Percentiles rank a stretch among this genome's conserved stretches.
phyloP scores from a whole-genome alignment of 1,284 basidiomycete genomes.

The Puccinia hordei region DNA sequence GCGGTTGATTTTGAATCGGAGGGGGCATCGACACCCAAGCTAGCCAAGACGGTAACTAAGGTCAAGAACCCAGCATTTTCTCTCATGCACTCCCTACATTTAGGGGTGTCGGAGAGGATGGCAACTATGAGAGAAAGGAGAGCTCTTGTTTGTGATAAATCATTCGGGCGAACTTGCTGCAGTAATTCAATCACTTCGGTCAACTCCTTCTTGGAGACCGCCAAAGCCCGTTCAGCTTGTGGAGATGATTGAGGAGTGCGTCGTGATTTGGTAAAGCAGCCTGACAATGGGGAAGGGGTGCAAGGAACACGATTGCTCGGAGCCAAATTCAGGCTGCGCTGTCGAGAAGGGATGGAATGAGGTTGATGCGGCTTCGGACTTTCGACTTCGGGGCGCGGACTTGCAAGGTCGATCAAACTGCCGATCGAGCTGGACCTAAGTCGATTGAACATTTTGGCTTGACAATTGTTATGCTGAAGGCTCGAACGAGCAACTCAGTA shows the following conservation, averaged over 20 bases:
- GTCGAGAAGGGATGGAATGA: slow-evolving; percentile 11
- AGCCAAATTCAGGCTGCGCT: slow-evolving; percentile 20
- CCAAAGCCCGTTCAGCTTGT: slow-evolving; percentile 34
- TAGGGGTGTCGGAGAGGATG: slow-evolving; percentile 40
- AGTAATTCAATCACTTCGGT: slow-evolving; percentile 44
- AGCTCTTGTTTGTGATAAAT: slow-evolving; percentile 47
- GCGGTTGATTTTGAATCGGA: slow-evolving; percentile 12
- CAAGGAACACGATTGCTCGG: slow-evolving; percentile 6
- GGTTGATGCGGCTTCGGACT: not conserved
- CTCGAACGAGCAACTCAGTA: too few species aligned
- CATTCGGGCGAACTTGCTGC: slow-evolving; percentile 42
- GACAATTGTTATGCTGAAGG: not conserved
- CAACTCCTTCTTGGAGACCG: slow-evolving; percentile 36
- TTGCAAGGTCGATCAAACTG: slow-evolving; percentile 42
- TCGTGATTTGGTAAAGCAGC: slow-evolving; percentile 1
- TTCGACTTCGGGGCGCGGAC: slow-evolving; percentile 35
- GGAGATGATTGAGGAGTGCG: slow-evolving; percentile 17
- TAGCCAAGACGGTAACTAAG: slow-evolving; percentile 47
- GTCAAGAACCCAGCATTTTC: slow-evolving; percentile 50
- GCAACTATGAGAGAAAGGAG: slow-evolving; percentile 46
- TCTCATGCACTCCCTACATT: slow-evolving; percentile 47
- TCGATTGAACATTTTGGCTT: slow-evolving; percentile 41
- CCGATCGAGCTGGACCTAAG: slow-evolving; percentile 42
- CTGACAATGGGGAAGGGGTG: slow-evolving; percentile 30
- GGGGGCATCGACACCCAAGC: slow-evolving; percentile 21